Evolutionary conservation across 176 grass and related monocot species (phyloP), one percentile per base, ranked within the genome.

Genomic region (Carex parvula): DNA sequence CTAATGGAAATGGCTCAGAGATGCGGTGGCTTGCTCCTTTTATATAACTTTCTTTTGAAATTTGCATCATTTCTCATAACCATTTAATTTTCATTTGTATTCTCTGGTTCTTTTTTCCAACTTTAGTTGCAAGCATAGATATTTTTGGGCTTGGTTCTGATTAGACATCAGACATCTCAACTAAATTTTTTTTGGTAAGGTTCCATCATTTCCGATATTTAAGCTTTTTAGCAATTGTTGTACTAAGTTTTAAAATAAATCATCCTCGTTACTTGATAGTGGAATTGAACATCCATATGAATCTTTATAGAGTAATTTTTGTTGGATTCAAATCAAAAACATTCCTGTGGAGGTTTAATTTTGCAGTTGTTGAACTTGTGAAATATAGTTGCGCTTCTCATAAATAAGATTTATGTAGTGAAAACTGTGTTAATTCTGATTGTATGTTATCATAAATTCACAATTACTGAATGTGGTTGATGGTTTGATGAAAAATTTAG

Each of bases 1-100:
- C 96, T 53, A 99, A 99, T 91, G 93, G 96, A 92, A 99, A 99
- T 84, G 96, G 93, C 60, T 95, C 91, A 52, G 96, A 99, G 88
- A 92, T 99, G 93, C 92, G 93, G 78, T 99, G 91, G 96, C 83
- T 99, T 89, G 91, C 91, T 82, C 60, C 93, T 84, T 95, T 99
- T 87, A 87, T 95, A 83, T 99, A 88, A 93, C 67, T 65, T 46
- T 46, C 46, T 60, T 75, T 87, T 20, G 50, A 7, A 67, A 82
- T 80, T 12, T 46, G 73, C n/a, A 3, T 78, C 84, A 64, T 84
- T 87, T 35, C 10, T 70, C 29, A 56, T 50, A 24, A 76, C 18
- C 57, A 53, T 84, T 73, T 60, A 55, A 22, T 60, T 37, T 7
- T 67, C 18, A 50, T 59, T 48, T 68, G 22, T 69, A 13, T 44